Base-by-base conservation (phyloP, 1,284 basidiomycete genomes). In the Cystobasidium slooffiae region DNA sequence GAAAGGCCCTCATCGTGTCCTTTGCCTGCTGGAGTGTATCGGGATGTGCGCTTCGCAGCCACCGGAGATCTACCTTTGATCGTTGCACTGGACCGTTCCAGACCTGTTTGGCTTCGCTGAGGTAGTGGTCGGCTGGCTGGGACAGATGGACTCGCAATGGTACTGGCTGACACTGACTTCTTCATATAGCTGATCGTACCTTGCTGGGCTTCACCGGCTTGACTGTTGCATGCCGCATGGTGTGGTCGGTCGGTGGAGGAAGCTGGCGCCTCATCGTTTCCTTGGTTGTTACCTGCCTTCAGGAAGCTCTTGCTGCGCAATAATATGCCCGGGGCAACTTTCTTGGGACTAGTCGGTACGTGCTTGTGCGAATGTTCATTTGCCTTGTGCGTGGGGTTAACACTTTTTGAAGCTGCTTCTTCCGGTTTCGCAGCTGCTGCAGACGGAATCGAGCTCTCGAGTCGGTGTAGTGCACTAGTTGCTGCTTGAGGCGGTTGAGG, bases 281-380 rank as follows among this genome's bases (percentile, higher is more conserved):
- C 20, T 16, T 51, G 12, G 2, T 56, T 22, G 55, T 14, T 18
- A 14, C 4, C 55, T 22, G 31, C 9, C 43, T 44, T 22, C 5
- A 22, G 47, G 49, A 66, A 66, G 51, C 64, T 66, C 37, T 24
- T 66, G 24, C 64, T 66, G 6, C 64, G 47, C 1, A 1, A 18
- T 4, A 66, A 41, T 39, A 66, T 66, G 24, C 49, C 64, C 1
- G 64, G 49, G 1, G 64, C 51, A 1, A 66, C n/a, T 20, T 52
- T 66, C 43, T 43, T 59, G 37, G 56, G 56, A 43, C 56, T 59
- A 6, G 56, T 3, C 39, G 39, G 7, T 14, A n/a, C 37, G 7
- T 41, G 0, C 37, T 31, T 5, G 3, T 41, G 22, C 16, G 6
- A 10, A 24, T 6, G 43, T 16, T 20, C 5, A 3, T 59, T 24